Evolutionary conservation across 1,284 basidiomycete genomes (phyloP).

Genomic region (Pholiota adiposa): DNA sequence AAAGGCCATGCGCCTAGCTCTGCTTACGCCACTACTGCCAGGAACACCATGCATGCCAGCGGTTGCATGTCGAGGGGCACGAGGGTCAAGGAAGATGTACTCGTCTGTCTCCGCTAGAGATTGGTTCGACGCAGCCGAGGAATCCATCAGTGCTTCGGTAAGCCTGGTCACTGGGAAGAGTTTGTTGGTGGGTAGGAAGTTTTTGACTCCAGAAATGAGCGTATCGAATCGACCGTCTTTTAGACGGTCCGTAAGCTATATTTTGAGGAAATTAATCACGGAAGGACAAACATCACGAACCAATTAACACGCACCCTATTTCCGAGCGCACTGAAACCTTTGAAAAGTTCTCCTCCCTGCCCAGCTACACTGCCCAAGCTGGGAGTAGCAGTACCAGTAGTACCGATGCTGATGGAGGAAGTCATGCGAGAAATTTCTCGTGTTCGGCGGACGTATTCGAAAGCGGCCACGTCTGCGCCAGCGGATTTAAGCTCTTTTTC

Average conservation of each 20-base stretch:
- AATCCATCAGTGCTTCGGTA: constrained; percentile 97
- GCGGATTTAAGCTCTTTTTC: constrained; percentile 84
- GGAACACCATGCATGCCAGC: constrained; percentile 54
- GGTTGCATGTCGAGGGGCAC: constrained; percentile 65
- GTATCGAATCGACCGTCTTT: constrained; percentile 96
- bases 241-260: constrained; percentile 88
- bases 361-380: constrained; percentile 65
- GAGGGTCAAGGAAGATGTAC: constrained; percentile 93
- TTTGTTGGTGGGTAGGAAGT: constrained; percentile 96
- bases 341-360: constrained; percentile 80
- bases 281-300: background rate
- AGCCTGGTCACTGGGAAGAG: constrained; percentile 92
- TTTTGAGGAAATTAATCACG: background rate
- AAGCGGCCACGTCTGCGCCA: constrained; percentile 83
- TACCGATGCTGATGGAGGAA: constrained; percentile 63
- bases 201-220: constrained; percentile 96
- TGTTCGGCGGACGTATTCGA: constrained; percentile 92
- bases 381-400: constrained; percentile 68
- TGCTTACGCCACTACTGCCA: constrained; percentile 51
- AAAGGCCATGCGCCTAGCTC: constrained; percentile 79
- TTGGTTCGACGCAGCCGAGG: constrained; percentile 88
- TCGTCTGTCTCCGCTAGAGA: constrained; percentile 97
- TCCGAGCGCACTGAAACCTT: constrained; percentile 91
- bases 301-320: constrained; percentile 67
- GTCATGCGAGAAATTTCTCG: constrained; percentile 92